Evolutionary conservation across 2,329 filamentous ascomycete genomes (phyloP).

Genomic region (Ceratocystis variospora): DNA sequence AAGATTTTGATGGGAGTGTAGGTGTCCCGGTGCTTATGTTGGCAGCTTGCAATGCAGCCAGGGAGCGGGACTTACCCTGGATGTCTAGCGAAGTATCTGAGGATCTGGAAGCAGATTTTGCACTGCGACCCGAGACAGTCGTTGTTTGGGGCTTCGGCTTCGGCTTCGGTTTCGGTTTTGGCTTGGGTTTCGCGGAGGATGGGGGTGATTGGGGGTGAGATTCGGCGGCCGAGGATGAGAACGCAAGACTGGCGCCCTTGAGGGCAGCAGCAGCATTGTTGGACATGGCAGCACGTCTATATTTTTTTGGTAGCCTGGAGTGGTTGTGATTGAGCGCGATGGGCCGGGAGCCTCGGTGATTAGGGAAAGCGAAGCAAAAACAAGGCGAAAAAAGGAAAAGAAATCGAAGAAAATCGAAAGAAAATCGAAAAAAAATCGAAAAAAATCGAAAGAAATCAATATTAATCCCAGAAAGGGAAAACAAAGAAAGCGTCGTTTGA

Average conservation of each 20-base stretch:
- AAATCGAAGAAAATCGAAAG: not conserved
- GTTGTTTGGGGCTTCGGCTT: not conserved
- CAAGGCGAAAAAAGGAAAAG: not conserved
- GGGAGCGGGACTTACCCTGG: not conserved
- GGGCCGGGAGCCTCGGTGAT: no score
- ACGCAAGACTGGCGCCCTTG: slow-evolving; percentile 5
- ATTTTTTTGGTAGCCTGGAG: no score
- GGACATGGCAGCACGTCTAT: not conserved
- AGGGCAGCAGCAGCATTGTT: slow-evolving; percentile 9
- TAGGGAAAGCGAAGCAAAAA: not conserved
- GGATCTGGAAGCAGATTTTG: not conserved
- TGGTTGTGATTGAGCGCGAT: no score
- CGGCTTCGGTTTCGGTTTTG: not conserved
- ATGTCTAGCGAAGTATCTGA: not conserved
- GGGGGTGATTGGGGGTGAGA: not conserved
- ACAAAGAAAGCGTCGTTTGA: no score
- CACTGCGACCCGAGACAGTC: not conserved
- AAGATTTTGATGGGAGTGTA: not conserved
- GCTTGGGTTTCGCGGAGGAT: not conserved
- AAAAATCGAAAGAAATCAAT: not conserved
- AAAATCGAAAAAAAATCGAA: not conserved
- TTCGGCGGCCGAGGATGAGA: slow-evolving; percentile 1
- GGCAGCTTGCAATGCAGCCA: slow-evolving; percentile 11
- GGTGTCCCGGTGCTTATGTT: not conserved
- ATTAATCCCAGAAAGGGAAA: not conserved